These are phyloP conservation scores for Cystobasidium onofrii DNA, from an alignment of 768 basidiomycete genomes.

Conservation along the genomic window DNA sequence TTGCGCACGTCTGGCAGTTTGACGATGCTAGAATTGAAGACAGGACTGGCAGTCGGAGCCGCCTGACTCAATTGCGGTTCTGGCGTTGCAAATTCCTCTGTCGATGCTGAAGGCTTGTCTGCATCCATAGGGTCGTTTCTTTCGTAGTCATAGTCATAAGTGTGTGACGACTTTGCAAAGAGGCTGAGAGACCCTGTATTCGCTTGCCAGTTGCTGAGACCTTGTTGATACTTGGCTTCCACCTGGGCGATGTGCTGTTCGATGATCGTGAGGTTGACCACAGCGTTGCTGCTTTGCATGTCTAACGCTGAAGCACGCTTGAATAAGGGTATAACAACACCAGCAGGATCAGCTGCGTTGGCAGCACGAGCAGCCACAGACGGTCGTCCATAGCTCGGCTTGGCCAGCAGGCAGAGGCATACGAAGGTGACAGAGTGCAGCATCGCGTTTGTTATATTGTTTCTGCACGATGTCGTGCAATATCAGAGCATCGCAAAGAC, in stretches of 20 bases:
- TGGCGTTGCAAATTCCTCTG: background rate
- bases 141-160: background rate
- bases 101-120: background rate
- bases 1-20: background rate
- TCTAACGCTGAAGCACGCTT: background rate
- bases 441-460: background rate
- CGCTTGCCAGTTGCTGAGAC: slow-evolving; percentile 21
- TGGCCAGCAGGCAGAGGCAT: background rate
- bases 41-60: background rate
- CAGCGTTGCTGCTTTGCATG: background rate
- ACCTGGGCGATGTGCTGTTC: background rate
- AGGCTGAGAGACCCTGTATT: background rate
- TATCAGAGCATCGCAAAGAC: background rate
- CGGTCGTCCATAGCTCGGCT: background rate
- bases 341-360: too few species aligned
- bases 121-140: background rate
- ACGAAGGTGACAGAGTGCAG: background rate
- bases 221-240: slow-evolving; percentile 25
- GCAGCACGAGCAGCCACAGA: background rate
- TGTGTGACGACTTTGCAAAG: background rate
- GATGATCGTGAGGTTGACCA: slow-evolving; percentile 1
- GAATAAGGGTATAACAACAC: slow-evolving; percentile 8
- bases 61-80: background rate
- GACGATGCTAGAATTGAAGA: background rate
- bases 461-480: background rate